Evolutionary conservation across 2,329 filamentous ascomycete genomes (phyloP).

Genomic region (Trichoderma sp.): DNA sequence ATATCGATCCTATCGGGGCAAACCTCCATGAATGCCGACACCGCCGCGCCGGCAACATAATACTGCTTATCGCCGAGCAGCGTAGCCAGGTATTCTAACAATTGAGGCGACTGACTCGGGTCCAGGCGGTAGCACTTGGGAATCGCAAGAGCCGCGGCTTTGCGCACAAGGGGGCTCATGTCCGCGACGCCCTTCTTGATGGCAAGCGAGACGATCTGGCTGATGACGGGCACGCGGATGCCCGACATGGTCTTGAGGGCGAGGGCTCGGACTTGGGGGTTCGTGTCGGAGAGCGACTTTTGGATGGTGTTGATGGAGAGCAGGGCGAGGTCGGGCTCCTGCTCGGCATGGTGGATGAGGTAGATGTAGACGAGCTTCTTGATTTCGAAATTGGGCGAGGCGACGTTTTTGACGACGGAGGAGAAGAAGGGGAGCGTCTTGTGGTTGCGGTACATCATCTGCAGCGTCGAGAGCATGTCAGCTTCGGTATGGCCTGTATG

Average conservation of each 20-base stretch:
- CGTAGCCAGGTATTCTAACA: slow-evolving; percentile 77
- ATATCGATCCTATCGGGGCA: slow-evolving; percentile 87
- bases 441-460: slow-evolving; percentile 96
- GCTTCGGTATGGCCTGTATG: background rate
- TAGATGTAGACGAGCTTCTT: slow-evolving; percentile 99
- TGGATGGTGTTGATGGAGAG: slow-evolving; percentile 99
- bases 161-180: slow-evolving; percentile 92
- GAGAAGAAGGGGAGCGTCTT: slow-evolving; percentile 92
- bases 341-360: slow-evolving; percentile 92
- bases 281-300: slow-evolving; percentile 91
- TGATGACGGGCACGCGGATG: slow-evolving; percentile 96
- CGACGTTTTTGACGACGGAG: slow-evolving; percentile 97
- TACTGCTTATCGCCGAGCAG: slow-evolving; percentile 91
- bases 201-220: slow-evolving; percentile 91
- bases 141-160: slow-evolving; percentile 88
- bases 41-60: slow-evolving; percentile 92
- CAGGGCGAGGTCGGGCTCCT: slow-evolving; percentile 91
- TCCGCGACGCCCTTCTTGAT: slow-evolving; percentile 93
- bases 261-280: slow-evolving; percentile 86
- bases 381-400: slow-evolving; percentile 89
- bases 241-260: slow-evolving; percentile 96
- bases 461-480: slow-evolving; percentile 13
- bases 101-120: slow-evolving; percentile 78
- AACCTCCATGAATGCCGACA: slow-evolving; percentile 84
- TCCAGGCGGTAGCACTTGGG: slow-evolving; percentile 95